Evolutionary conservation across 108 stramenopile species (phyloP).

Genomic region (Cyclotella sp.): DNA sequence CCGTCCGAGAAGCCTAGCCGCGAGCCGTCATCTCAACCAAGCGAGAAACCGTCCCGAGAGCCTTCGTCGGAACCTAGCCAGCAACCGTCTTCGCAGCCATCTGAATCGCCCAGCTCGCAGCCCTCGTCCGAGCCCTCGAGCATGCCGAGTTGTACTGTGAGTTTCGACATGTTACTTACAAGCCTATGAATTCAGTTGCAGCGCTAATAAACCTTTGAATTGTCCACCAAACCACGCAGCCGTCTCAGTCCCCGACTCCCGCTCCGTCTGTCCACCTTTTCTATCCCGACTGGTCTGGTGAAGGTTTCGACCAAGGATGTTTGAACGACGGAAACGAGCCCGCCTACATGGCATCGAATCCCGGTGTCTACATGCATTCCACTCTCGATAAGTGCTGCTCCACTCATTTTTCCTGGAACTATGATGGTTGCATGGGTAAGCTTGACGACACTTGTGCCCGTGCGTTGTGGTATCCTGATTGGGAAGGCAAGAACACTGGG

Average conservation of each 20-base stretch:
- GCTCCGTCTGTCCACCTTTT: conserved; percentile 1
- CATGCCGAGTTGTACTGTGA: not conserved
- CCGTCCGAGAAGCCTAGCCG: too few relatives aligned
- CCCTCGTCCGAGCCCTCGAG: not conserved
- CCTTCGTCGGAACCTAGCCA: not conserved
- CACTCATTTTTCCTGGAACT: conserved; percentile 4
- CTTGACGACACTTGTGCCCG: conserved; percentile 1
- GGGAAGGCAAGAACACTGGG: conserved; percentile 2
- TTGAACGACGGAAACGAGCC: conserved; percentile 3
- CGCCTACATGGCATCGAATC: not conserved
- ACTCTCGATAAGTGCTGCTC: conserved; percentile 6
- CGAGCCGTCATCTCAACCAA: not conserved
- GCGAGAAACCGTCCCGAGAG: not conserved
- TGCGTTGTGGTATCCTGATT: conserved; percentile 18
- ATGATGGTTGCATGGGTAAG: conserved; percentile 4
- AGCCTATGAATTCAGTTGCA: too few relatives aligned
- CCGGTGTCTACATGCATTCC: not conserved
- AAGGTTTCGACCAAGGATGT: not conserved
- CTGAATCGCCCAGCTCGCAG: not conserved
- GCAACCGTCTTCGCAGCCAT: not conserved
- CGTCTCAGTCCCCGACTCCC: conserved; percentile 9
- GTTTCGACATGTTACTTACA: too few relatives aligned
- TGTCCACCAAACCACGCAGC: not conserved
- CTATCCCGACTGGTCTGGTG: not conserved
- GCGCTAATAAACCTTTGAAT: too few relatives aligned